Conservation (phyloP, 441 rosid species). For the Corymbia citriodora region DNA sequence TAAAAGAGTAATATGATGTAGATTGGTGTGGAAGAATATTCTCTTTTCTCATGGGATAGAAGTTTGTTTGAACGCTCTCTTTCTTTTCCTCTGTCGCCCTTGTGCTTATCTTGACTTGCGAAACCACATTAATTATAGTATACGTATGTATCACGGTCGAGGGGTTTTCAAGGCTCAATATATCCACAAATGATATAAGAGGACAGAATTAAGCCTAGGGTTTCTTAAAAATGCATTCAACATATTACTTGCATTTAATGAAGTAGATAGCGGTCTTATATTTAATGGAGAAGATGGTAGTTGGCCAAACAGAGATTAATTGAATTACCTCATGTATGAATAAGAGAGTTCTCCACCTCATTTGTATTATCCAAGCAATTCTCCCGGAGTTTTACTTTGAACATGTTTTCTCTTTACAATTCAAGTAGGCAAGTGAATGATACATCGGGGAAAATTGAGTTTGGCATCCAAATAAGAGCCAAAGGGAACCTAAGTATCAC, state of each 20-base stretch:
- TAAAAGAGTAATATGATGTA: not conserved
- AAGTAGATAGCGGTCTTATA: not conserved
- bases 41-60: not conserved
- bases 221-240: not conserved
- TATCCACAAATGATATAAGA: not conserved
- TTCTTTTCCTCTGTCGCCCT: not conserved
- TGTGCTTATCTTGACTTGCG: not conserved
- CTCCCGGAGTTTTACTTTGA: too few relatives aligned
- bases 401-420: too few relatives aligned
- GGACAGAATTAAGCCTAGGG: not conserved
- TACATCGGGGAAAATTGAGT: not conserved
- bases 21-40: not conserved
- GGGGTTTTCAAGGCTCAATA: not conserved
- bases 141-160: not conserved
- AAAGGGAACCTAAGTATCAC: not conserved
- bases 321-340: not conserved
- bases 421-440: too few relatives aligned
- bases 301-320: not conserved
- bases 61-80: not conserved
- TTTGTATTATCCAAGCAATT: not conserved
- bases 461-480: not conserved
- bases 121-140: not conserved
- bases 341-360: not conserved
- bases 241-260: not conserved
- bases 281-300: not conserved